Conservation (phyloP, 306 rosid species). For the Medicago arabica region DNA sequence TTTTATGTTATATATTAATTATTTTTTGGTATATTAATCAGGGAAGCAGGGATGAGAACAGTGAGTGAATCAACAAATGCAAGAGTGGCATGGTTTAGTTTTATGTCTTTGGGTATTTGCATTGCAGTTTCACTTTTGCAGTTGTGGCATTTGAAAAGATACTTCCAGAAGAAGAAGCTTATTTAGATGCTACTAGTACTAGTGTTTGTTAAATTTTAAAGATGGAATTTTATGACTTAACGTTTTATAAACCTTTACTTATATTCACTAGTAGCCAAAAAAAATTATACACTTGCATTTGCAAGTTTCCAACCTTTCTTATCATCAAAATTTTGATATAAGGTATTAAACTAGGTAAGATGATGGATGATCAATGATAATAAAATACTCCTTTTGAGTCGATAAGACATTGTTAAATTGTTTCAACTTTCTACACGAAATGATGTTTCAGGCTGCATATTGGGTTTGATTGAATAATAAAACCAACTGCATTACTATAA, state of each 20-base stretch:
- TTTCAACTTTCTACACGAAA: not conserved
- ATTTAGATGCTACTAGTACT: constrained; percentile 50
- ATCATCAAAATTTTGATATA: not conserved
- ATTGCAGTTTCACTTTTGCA: constrained; percentile 76
- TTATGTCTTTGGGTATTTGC: constrained; percentile 78
- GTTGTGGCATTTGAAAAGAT: constrained; percentile 85
- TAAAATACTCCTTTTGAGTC: not conserved
- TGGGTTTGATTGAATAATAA: not conserved
- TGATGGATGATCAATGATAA: not conserved
- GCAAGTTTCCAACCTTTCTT: constrained; percentile 22
- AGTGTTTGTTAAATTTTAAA: constrained; percentile 28
- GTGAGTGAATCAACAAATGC: constrained; percentile 77
- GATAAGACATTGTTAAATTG: not conserved
- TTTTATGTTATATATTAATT: not conserved
- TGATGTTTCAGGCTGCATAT: not conserved
- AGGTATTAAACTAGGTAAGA: not conserved
- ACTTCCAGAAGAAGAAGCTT: constrained; percentile 88
- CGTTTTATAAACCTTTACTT: constrained; percentile 29
- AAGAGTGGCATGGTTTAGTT: constrained; percentile 77
- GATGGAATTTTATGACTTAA: constrained; percentile 7
- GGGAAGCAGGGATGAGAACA: constrained; percentile 83
- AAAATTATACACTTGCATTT: not conserved
- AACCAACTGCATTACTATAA: not conserved
- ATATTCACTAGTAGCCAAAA: constrained; percentile 25
- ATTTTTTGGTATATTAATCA: constrained; percentile 27